Evolutionary conservation across 164 flowering plant genomes (phyloP), one percentile per base, ranked within the genome.

Genomic region (Warburgia ugandensis): DNA sequence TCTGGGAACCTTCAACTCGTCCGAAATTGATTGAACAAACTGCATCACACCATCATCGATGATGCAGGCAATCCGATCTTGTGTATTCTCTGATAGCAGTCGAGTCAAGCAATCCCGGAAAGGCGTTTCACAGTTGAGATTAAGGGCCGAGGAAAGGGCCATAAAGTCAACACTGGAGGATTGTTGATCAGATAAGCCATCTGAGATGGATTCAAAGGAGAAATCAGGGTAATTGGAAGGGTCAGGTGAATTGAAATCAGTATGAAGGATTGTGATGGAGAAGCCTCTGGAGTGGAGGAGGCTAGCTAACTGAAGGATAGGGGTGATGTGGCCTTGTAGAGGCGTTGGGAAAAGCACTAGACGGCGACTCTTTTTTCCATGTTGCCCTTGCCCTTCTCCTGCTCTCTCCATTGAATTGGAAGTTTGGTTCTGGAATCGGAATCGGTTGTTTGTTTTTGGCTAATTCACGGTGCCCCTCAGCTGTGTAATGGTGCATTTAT

Each of bases 241-340:
- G 42, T 60, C 35, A 0, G 78, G 76, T 17, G 69, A 41, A 59
- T 73, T 70, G 77, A 66, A 67, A 12, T 29, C 31, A n/a, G 78
- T 52, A 50, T 79, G 79, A 27, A 65, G 60, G 7, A 79, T 52
- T 13, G 74, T 72, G 16, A 77, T 69, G 45, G 73, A 72, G 47
- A 74, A 74, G 42, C 77, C 81, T 23, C 26, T 63, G 14, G 66
- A 50, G 50, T 70, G 62, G 19, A 77, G 82, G 16, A 69, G 50
- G 5, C 52, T 45, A 2, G 69, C 82, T 0, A 73, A 62, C 37
- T 77, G 78, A 36, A 79, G 63, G 75, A 77, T 74, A 26, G 84
- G 79, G 20, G 52, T 73, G 16, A 72, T 44, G 57, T 74, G 77
- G 28, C 84, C 84, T 51, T 74, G 79, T 1, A 52, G 43, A 1